phyloP scores from a whole-genome alignment of 192 early-diverging fungal genomes.

The Entrophospora sp. region DNA sequence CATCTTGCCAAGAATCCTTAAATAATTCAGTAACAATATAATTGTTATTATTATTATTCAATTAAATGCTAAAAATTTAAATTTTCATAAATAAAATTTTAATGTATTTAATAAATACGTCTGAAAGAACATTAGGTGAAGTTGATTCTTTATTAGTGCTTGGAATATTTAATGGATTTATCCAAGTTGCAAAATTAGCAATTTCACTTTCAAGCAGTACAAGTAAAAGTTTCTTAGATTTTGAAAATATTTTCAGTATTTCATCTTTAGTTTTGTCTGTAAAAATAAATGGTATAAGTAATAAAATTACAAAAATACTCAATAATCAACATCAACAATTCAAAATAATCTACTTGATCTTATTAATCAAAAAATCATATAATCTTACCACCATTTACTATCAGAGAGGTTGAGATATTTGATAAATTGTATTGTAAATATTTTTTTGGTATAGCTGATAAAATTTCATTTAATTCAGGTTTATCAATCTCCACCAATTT shows the following conservation, averaged over 20 bases:
- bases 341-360: too few species aligned
- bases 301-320: too few species aligned
- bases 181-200: conserved; percentile 74
- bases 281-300: neutral
- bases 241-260: conserved; percentile 38
- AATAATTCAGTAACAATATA: too few species aligned
- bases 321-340: too few species aligned
- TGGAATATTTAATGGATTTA: conserved; percentile 54
- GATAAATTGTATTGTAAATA: conserved; percentile 22
- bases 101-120: too few species aligned
- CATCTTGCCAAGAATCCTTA: conserved; percentile 63
- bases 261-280: conserved; percentile 44
- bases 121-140: neutral
- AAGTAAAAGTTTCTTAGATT: conserved; percentile 57
- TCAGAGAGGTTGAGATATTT: conserved; percentile 25
- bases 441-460: conserved; percentile 34
- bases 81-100: too few species aligned
- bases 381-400: conserved; percentile 25
- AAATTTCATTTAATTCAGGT: conserved; percentile 42
- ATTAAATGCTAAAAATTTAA: too few species aligned
- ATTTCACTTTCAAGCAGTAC: conserved; percentile 88
- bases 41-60: too few species aligned
- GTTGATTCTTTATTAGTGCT: conserved; percentile 5
- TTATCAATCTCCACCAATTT: conserved; percentile 52
- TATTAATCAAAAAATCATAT: neutral